Evolutionary conservation across 225 moss, liverwort and hornwort species (phyloP).

Genomic region (Bryum argenteum): DNA sequence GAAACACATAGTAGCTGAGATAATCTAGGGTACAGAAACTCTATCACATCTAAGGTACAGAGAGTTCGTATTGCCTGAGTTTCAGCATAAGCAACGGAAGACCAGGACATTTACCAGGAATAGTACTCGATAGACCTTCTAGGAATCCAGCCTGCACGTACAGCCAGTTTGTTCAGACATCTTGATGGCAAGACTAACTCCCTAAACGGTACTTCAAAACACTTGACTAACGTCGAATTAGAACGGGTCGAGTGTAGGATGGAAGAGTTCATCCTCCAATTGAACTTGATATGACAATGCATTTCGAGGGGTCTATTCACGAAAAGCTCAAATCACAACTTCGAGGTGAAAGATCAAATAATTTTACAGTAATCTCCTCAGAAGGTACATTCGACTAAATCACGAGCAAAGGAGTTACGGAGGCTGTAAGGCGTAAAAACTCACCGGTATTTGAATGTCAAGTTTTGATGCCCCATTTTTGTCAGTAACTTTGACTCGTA

Average conservation of each 20-base stretch:
- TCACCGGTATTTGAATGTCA: constrained; percentile 81
- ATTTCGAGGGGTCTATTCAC: background rate
- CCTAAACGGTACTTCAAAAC: background rate
- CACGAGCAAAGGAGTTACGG: constrained; percentile 4
- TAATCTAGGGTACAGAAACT: background rate
- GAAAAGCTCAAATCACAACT: background rate
- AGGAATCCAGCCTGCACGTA: constrained; percentile 86
- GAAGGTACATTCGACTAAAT: constrained; percentile 7
- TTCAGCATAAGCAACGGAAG: constrained; percentile 22
- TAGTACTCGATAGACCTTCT: constrained; percentile 74
- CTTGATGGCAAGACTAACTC: constrained; percentile 11
- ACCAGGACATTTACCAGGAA: constrained; percentile 69
- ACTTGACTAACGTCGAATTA: background rate
- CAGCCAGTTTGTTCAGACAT: constrained; percentile 15
- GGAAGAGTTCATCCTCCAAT: constrained; percentile 5
- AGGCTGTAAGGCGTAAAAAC: constrained; percentile 33
- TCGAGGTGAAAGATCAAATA: background rate
- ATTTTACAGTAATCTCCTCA: constrained; percentile 4
- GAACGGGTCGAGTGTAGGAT: background rate
- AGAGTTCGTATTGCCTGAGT: constrained; percentile 4
- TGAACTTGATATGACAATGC: background rate
- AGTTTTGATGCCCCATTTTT: constrained; percentile 77
- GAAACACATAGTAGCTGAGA: background rate
- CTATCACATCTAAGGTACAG: background rate
- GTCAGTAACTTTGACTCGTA: constrained; percentile 80